Conservation (phyloP, 805 yeast genomes). For the Cyberlindnera mrakii region DNA sequence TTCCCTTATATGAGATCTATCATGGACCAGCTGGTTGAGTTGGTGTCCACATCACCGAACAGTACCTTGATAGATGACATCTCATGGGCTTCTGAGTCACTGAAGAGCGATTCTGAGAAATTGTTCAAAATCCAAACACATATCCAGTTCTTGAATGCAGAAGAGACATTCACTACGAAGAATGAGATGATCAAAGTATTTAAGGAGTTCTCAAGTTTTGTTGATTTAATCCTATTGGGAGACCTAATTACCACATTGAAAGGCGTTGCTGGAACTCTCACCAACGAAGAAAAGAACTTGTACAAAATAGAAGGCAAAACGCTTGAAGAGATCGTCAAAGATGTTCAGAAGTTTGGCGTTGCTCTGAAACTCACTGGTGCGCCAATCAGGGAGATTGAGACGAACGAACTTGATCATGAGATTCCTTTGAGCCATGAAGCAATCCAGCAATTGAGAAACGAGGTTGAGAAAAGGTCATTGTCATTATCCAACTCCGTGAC, state of each 20-base stretch:
- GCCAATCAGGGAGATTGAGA: slow-evolving; percentile 1
- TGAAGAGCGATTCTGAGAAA: slow-evolving; percentile 8
- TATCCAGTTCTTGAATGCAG: slow-evolving; percentile 13
- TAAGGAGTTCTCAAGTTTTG: slow-evolving; percentile 14
- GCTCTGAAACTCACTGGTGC: slow-evolving; percentile 4
- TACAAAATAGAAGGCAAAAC: slow-evolving; percentile 4
- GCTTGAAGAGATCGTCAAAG: slow-evolving; percentile 2
- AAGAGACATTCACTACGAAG: slow-evolving; percentile 17
- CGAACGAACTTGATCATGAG: neutral
- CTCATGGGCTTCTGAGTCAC: slow-evolving; percentile 13
- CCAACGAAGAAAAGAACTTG: slow-evolving; percentile 1
- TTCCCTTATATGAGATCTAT: slow-evolving; percentile 9
- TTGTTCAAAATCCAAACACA: slow-evolving; percentile 10
- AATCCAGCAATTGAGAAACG: neutral
- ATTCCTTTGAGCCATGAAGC: neutral
- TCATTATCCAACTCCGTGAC: neutral
- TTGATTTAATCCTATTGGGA: slow-evolving; percentile 11
- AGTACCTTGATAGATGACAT: slow-evolving; percentile 11
- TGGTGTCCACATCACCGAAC: slow-evolving; percentile 1
- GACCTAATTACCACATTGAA: slow-evolving; percentile 11
- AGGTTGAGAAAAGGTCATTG: neutral
- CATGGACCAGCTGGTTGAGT: slow-evolving; percentile 1
- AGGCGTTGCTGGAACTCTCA: slow-evolving; percentile 7
- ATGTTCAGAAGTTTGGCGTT: slow-evolving; percentile 6
- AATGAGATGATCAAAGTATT: slow-evolving; percentile 14